phyloP scores from a whole-genome alignment of 371 early-diverging fungal genomes.

The Mucor irregularis region DNA sequence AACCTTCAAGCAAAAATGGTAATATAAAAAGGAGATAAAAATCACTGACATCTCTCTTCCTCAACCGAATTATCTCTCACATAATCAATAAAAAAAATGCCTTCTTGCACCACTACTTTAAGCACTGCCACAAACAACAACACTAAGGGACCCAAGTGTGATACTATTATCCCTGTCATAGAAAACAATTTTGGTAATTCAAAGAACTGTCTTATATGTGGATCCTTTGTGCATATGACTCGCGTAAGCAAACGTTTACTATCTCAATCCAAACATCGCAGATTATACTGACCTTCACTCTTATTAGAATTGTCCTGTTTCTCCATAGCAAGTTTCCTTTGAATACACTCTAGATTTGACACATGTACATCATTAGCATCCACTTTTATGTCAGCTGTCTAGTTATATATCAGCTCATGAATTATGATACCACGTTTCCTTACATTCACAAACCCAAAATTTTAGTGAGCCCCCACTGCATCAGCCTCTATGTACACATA shows the following conservation, averaged over 20 bases:
- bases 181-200: background rate
- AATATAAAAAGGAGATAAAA: constrained; percentile 2
- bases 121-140: background rate
- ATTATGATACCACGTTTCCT: too few relatives aligned
- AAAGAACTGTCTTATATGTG: constrained; percentile 10
- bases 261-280: background rate
- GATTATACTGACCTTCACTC: background rate
- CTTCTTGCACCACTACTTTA: background rate
- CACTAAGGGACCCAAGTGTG: background rate
- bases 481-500: too few relatives aligned
- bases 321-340: background rate
- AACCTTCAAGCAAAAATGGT: too few relatives aligned
- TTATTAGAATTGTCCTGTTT: constrained; percentile 10
- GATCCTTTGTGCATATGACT: constrained; percentile 12
- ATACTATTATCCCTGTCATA: background rate
- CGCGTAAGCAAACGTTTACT: background rate
- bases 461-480: too few relatives aligned
- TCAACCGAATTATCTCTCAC: background rate
- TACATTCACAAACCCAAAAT: too few relatives aligned
- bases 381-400: too few relatives aligned
- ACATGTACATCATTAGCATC: too few relatives aligned
- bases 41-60: background rate
- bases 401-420: too few relatives aligned
- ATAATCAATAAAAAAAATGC: background rate
- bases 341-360: too few relatives aligned